These are phyloP conservation scores for Eustoma russellianum DNA, from an alignment of 257 asterid genomes.

Conservation along the genomic window DNA sequence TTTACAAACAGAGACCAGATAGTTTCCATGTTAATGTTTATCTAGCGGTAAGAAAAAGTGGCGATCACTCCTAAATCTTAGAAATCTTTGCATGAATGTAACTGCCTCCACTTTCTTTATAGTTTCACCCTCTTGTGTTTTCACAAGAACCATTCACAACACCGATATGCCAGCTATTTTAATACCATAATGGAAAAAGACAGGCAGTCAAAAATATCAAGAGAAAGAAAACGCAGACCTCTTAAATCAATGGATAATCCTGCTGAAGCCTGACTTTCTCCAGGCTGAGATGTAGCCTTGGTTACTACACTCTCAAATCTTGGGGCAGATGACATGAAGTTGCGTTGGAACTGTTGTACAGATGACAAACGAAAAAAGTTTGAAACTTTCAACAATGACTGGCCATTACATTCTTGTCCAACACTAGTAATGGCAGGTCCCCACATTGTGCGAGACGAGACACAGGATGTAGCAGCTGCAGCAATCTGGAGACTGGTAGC, in stretches of 20 bases:
- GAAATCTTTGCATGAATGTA: neutral
- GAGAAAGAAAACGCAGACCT: constrained; percentile 29
- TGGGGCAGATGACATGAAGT: constrained; percentile 39
- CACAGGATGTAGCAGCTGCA: constrained; percentile 38
- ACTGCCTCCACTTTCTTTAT: neutral
- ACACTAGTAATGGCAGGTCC: constrained; percentile 22
- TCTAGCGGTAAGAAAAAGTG: neutral
- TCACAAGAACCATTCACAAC: neutral
- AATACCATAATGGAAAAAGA: constrained; percentile 3
- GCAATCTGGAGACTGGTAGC: constrained; percentile 55
- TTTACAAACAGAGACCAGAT: neutral
- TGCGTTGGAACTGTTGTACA: constrained; percentile 27
- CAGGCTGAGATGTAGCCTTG: constrained; percentile 53
- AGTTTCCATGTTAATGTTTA: neutral
- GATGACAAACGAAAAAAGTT: constrained; percentile 45
- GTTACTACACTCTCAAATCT: constrained; percentile 29
- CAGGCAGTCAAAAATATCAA: neutral
- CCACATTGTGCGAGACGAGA: constrained; percentile 30
- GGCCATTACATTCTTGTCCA: constrained; percentile 18
- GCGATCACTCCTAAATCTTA: neutral
- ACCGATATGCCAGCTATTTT: neutral
- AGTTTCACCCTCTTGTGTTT: neutral
- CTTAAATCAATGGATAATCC: constrained; percentile 55
- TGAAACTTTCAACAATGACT: constrained; percentile 42
- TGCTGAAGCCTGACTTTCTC: constrained; percentile 38